Conservation (phyloP, 805 yeast species). For the Tetrapisispora namnaoensis region DNA sequence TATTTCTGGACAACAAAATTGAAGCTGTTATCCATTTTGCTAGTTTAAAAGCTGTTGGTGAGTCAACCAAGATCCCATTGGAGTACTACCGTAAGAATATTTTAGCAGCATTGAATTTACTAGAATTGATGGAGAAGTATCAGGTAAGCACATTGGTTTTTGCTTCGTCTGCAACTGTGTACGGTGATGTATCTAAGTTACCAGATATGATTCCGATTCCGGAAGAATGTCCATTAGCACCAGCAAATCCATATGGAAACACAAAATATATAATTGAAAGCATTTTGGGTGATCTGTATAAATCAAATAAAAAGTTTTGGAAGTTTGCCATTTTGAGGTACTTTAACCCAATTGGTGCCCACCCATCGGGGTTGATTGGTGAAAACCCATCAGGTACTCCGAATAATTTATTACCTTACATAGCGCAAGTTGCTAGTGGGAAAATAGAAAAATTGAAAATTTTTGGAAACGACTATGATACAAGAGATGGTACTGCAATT, state of each 20-base stretch:
- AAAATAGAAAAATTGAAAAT: conserved; percentile 55
- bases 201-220: conserved; percentile 69
- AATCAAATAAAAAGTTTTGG: conserved; percentile 26
- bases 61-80: conserved; percentile 57
- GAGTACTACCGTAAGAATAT: conserved; percentile 62
- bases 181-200: conserved; percentile 70
- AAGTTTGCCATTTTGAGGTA: conserved; percentile 57
- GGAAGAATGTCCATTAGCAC: conserved; percentile 63
- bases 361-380: conserved; percentile 69
- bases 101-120: conserved; percentile 48
- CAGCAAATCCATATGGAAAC: conserved; percentile 69
- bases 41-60: conserved; percentile 77
- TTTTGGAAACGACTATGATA: conserved; percentile 61
- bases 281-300: conserved; percentile 44
- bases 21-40: conserved; percentile 68
- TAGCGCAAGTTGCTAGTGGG: conserved; percentile 71
- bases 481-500: conserved; percentile 75
- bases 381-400: conserved; percentile 75
- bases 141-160: conserved; percentile 51
- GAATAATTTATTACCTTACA: conserved; percentile 61
- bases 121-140: conserved; percentile 41
- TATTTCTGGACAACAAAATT: conserved; percentile 41
- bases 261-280: conserved; percentile 61
- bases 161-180: conserved; percentile 74
- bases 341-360: conserved; percentile 82